Evolutionary conservation across 352 stramenopile species (phyloP).

Genomic region (Pythium guiyangense): DNA sequence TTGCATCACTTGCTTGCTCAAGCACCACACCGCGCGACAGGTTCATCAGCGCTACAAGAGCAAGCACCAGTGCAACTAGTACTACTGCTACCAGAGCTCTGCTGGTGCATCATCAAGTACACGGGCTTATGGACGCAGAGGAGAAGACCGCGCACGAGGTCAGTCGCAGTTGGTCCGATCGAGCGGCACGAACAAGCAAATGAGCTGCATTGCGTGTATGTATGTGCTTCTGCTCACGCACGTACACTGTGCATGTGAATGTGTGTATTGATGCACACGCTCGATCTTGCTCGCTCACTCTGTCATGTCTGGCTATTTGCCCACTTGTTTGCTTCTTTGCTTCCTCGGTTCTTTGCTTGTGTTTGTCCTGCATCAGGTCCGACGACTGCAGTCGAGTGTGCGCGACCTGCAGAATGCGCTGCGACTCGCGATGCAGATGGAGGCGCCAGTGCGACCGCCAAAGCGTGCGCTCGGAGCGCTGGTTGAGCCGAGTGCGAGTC

Average conservation of each 20-base stretch:
- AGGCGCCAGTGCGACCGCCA: constrained; percentile 9
- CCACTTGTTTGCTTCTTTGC: too few species aligned
- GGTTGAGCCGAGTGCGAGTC: constrained; percentile 9
- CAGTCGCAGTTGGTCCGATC: too few species aligned
- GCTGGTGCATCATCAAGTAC: background rate
- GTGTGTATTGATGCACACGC: background rate
- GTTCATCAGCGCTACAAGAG: too few species aligned
- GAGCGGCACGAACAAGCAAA: too few species aligned
- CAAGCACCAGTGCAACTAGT: too few species aligned
- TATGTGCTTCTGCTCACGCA: too few species aligned
- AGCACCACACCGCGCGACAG: too few species aligned
- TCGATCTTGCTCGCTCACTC: background rate
- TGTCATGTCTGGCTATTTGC: background rate
- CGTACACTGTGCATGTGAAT: background rate
- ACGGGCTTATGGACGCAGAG: constrained; percentile 17
- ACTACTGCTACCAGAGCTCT: too few species aligned
- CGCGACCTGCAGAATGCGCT: too few species aligned
- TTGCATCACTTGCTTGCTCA: too few species aligned
- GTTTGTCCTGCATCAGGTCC: constrained; percentile 17
- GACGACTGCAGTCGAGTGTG: constrained; percentile 28
- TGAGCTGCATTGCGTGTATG: too few species aligned
- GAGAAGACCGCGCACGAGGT: constrained; percentile 17
- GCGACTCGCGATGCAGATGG: constrained; percentile 14
- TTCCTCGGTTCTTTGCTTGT: too few species aligned
- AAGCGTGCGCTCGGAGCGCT: constrained; percentile 7